phyloP scores from a whole-genome alignment of 305 asterid species.

The Andrographis paniculata region DNA sequence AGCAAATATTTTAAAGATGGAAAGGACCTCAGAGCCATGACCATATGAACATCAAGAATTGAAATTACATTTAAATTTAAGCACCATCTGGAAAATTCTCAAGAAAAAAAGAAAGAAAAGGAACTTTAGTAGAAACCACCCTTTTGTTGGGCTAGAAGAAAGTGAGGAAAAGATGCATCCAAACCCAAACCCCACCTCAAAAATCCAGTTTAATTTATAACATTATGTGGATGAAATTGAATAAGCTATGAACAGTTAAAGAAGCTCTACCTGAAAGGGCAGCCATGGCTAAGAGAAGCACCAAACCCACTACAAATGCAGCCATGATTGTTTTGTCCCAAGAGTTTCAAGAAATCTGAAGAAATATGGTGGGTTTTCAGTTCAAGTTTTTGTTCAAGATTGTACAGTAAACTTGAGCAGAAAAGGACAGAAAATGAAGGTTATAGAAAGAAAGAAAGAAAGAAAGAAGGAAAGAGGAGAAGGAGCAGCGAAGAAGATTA shows the following conservation, averaged over 20 bases:
- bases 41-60: not conserved
- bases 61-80: not conserved
- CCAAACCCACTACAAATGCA: slow-evolving; percentile 27
- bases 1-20: not conserved
- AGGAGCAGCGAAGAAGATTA: not conserved
- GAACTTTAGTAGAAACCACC: too few species aligned
- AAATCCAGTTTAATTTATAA: not conserved
- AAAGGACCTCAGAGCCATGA: not conserved
- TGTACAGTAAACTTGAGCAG: too few species aligned
- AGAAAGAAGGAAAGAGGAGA: too few species aligned
- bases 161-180: not conserved
- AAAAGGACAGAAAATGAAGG: too few species aligned
- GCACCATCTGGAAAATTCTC: too few species aligned
- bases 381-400: too few species aligned
- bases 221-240: not conserved
- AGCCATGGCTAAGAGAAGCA: slow-evolving; percentile 38
- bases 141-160: not conserved
- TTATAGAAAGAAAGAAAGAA: too few species aligned
- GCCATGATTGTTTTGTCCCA: slow-evolving; percentile 33
- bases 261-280: slow-evolving; percentile 39
- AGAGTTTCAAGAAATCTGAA: not conserved
- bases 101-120: not conserved
- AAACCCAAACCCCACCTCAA: not conserved
- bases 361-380: not conserved
- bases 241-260: not conserved